Evolutionary conservation across 768 basidiomycete species (phyloP), one percentile per base, ranked within the genome.

Genomic region (Suillus alpinus): DNA sequence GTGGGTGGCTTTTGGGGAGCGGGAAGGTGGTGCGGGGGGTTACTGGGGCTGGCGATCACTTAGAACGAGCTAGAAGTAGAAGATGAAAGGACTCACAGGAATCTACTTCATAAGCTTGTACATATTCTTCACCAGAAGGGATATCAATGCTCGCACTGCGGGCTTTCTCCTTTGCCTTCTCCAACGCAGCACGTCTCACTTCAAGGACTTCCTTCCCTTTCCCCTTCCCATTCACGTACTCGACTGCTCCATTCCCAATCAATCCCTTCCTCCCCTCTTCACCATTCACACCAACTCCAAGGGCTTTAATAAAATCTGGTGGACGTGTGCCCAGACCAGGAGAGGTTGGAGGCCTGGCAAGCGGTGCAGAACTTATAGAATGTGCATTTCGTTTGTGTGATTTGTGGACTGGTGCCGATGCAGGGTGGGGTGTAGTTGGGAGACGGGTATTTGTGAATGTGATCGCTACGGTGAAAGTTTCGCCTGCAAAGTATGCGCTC

Each of bases 401-500:
- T 63, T 72, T 70, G 43, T 60, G 53, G 1, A 7, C 4, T 20
- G 50, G 41, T 12, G 75, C 66, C 40, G 65, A 66, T 3, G 71
- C 57, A 40, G 16, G 18, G 1, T 26, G 46, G 0, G 7, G 34
- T 78, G 63, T 53, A 65, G 64, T 64, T 73, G 85, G 80, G 0
- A 86, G 80, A 31, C 85, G 85, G 4, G 86, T 88, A 71, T 96
- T 97, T 55, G 90, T 88, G 73, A 97, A 94, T 0, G 91, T 89
- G 65, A 98, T 86, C 4, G 86, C 89, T 13, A 92, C 92, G 2
- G 86, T 80, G 74, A 96, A 93, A 0, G 83, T 78, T 74, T 98
- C 95, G 59, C 95, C 95, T 0, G 95, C 93, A 72, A 95, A 98
- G 76, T 90, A 98, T 0, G 94, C 92, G 0, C 92, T 89, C 63